Conservation (phyloP, 2,329 filamentous ascomycete species). For the Chrysoporthe austroafricana region DNA sequence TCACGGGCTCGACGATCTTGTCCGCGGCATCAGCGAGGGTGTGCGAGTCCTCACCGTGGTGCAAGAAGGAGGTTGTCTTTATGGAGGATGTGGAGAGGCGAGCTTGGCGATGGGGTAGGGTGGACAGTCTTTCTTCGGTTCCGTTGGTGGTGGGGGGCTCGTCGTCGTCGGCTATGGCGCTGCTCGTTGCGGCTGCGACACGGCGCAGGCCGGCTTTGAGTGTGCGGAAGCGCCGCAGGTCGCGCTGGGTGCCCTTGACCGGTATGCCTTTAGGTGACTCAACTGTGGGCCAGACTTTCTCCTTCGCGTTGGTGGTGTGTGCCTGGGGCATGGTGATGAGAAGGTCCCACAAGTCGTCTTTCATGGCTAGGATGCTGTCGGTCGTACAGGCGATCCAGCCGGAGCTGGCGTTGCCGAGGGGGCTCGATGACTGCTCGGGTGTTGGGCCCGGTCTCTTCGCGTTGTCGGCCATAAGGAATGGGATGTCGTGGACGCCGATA, state of each 20-base stretch:
- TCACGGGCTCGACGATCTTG: conserved; percentile 63
- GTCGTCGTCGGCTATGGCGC: conserved; percentile 27
- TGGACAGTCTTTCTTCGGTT: conserved; percentile 20
- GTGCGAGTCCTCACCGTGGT: conserved; percentile 40
- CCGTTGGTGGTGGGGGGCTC: conserved; percentile 10
- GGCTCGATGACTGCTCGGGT: conserved; percentile 19
- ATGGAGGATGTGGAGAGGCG: conserved; percentile 26
- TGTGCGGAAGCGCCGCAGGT: conserved; percentile 77
- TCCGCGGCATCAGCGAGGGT: conserved; percentile 54
- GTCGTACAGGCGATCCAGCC: conserved; percentile 97
- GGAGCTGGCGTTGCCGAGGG: conserved; percentile 53
- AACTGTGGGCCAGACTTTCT: conserved; percentile 76
- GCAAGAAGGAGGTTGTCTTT: conserved; percentile 18
- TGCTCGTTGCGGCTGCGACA: conserved; percentile 37
- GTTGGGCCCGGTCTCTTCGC: conserved; percentile 42
- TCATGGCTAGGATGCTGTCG: conserved; percentile 87
- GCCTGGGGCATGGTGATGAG: conserved; percentile 78
- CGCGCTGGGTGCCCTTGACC: conserved; percentile 86
- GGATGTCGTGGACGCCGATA: conserved; percentile 91
- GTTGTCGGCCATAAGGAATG: conserved; percentile 69
- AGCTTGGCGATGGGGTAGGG: conserved; percentile 18
- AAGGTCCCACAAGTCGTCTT: conserved; percentile 85
- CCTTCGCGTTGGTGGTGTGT: conserved; percentile 59
- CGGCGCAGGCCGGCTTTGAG: conserved; percentile 67
- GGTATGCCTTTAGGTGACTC: conserved; percentile 65